Percentiles rank a stretch among this genome's conserved stretches.
Evolutionary conservation across 106 monocot species (phyloP).

Genomic region (Gastrodia elata): DNA sequence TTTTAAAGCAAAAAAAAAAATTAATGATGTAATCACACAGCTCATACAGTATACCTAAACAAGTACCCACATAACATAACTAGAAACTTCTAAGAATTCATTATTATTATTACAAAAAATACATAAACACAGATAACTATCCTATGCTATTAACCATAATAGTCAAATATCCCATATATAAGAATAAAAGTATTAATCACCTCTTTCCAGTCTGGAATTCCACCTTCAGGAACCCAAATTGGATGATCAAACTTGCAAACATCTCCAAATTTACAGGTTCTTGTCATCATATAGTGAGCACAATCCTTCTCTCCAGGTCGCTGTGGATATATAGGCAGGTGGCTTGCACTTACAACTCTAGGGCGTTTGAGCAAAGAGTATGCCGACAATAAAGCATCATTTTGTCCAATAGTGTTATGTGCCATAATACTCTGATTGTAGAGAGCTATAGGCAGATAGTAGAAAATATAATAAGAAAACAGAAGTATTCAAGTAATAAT

Average conservation of each 20-base stretch:
- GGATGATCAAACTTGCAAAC: conserved; percentile 97
- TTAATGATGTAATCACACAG: neutral
- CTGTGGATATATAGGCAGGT: conserved; percentile 83
- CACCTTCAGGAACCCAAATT: conserved; percentile 94
- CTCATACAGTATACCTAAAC: neutral
- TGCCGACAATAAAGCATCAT: conserved; percentile 74
- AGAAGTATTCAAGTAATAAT: conserved; percentile 11
- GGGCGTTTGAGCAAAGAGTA: conserved; percentile 82
- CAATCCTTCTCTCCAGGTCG: conserved; percentile 93
- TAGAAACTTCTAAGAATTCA: neutral
- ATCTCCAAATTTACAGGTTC: conserved; percentile 97
- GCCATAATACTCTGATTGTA: conserved; percentile 68
- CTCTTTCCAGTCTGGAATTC: conserved; percentile 99
- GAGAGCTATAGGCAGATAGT: conserved; percentile 91
- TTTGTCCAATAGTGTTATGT: conserved; percentile 73
- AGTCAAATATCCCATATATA: conserved; percentile 16
- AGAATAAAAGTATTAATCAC: conserved; percentile 50
- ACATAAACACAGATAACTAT: neutral
- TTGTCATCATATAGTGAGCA: conserved; percentile 92
- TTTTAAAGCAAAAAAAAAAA: neutral
- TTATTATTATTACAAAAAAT: neutral
- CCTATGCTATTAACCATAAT: conserved; percentile 13
- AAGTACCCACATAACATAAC: neutral
- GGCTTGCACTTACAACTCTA: conserved; percentile 69
- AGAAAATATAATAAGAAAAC: conserved; percentile 55